Evolutionary conservation across 2,329 filamentous ascomycete species (phyloP).

Genomic region (Monosporascus cannonballus): DNA sequence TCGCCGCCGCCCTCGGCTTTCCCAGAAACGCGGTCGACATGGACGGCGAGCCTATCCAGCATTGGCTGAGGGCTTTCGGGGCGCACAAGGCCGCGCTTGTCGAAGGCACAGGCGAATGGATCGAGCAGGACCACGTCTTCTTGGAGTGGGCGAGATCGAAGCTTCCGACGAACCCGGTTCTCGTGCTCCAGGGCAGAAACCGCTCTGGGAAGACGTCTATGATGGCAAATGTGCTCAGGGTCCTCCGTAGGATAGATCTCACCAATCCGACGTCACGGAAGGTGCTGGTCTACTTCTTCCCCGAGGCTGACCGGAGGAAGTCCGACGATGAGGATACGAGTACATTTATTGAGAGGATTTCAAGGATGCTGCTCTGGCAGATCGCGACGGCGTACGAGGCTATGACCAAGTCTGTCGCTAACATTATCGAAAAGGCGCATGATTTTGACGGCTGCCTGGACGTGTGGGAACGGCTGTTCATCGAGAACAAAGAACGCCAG

Average conservation of each 20-base stretch:
- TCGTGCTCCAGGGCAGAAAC: slow-evolving; percentile 22
- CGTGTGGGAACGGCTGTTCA: slow-evolving; percentile 25
- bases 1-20: slow-evolving; percentile 23
- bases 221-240: slow-evolving; percentile 24
- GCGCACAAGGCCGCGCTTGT: slow-evolving; percentile 23
- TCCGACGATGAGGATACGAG: slow-evolving; percentile 20
- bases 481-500: slow-evolving; percentile 24
- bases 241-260: slow-evolving; percentile 17
- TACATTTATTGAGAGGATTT: slow-evolving; percentile 15
- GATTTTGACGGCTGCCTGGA: slow-evolving; percentile 23
- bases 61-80: slow-evolving; percentile 25
- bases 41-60: slow-evolving; percentile 21
- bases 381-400: slow-evolving; percentile 25
- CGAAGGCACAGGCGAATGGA: slow-evolving; percentile 24
- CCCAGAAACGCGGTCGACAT: slow-evolving; percentile 20
- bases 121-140: slow-evolving; percentile 14
- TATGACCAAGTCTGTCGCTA: slow-evolving; percentile 25
- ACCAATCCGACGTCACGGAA: slow-evolving; percentile 17
- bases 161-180: slow-evolving; percentile 14
- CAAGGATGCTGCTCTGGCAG: slow-evolving; percentile 26
- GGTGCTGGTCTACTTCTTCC: slow-evolving; percentile 23
- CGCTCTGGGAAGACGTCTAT: slow-evolving; percentile 28
- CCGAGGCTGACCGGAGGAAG: slow-evolving; percentile 24
- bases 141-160: slow-evolving; percentile 16
- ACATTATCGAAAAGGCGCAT: slow-evolving; percentile 17